Percentiles rank a stretch among this genome's conserved stretches.
These are phyloP conservation scores for Penicillium sp. DNA, from an alignment of 2,329 filamentous ascomycete species.

Conservation along the genomic window DNA sequence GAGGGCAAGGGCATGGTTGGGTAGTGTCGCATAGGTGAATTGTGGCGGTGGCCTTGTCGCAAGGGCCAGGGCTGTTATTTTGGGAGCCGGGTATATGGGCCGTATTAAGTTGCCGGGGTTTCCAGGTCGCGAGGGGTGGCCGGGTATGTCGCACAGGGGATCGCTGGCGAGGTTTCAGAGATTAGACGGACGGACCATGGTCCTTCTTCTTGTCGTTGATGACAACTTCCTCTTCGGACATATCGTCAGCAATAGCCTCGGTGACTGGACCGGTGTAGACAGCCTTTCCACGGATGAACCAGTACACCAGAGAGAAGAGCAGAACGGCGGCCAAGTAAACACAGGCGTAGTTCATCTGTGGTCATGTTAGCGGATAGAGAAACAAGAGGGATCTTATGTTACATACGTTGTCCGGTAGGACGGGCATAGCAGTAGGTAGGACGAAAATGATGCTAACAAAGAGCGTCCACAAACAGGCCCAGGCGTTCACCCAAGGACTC, in stretches of 20 bases:
- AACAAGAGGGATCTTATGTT: background rate
- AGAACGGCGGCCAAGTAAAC: conserved; percentile 52
- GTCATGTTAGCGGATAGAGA: conserved; percentile 2
- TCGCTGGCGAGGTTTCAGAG: background rate
- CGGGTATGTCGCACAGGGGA: background rate
- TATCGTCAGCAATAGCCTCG: conserved; percentile 26
- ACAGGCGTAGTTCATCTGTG: conserved; percentile 58
- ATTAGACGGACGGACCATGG: background rate
- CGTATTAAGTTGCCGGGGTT: background rate
- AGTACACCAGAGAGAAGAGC: conserved; percentile 46
- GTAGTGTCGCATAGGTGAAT: background rate
- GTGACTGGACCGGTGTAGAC: conserved; percentile 52
- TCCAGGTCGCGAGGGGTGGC: background rate
- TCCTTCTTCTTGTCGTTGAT: background rate
- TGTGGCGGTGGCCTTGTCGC: background rate
- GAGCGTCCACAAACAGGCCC: conserved; percentile 53
- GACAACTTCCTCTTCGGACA: conserved; percentile 11
- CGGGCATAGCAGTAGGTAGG: conserved; percentile 51
- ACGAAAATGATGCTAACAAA: conserved; percentile 58
- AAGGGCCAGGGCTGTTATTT: background rate
- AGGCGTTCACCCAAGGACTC: conserved; percentile 47
- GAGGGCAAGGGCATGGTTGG: background rate
- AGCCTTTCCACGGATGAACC: conserved; percentile 47
- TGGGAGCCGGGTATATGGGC: background rate
- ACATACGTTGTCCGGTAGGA: conserved; percentile 46